These are phyloP conservation scores for Calonectria multiphialidica DNA, from an alignment of 2,329 filamentous ascomycete genomes.

Conservation along the genomic window DNA sequence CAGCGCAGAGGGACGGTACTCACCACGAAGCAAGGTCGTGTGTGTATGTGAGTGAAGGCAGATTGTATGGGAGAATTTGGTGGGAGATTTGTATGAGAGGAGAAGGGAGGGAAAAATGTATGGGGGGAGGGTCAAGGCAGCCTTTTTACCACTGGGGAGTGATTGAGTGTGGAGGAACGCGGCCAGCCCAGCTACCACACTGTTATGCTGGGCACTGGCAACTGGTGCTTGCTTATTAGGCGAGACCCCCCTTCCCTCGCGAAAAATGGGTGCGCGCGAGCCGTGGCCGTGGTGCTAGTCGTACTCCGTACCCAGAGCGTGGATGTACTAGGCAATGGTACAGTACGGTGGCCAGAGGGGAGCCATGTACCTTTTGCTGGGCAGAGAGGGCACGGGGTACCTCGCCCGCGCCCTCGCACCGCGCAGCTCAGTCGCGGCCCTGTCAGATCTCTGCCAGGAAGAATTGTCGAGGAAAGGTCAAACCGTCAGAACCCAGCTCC, in stretches of 20 bases:
- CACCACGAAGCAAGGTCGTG: slow-evolving; percentile 56
- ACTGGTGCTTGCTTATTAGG: slow-evolving; percentile 42
- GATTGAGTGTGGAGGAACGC: slow-evolving; percentile 63
- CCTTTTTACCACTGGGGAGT: slow-evolving; percentile 76
- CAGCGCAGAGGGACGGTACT: slow-evolving; percentile 57
- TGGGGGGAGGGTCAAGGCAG: slow-evolving; percentile 65
- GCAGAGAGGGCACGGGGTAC: slow-evolving; percentile 17
- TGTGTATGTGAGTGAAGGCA: slow-evolving; percentile 55
- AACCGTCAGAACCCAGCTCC: slow-evolving; percentile 32
- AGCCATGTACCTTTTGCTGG: slow-evolving; percentile 21
- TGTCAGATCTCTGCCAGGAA: slow-evolving; percentile 19
- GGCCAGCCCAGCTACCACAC: slow-evolving; percentile 45
- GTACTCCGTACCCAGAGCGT: slow-evolving; percentile 21
- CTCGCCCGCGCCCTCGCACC: background rate
- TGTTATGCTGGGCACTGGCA: slow-evolving; percentile 43
- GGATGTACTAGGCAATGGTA: slow-evolving; percentile 16
- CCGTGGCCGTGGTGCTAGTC: slow-evolving; percentile 27
- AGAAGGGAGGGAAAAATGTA: slow-evolving; percentile 67
- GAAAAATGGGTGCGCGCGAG: slow-evolving; percentile 45
- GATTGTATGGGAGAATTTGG: slow-evolving; percentile 66
- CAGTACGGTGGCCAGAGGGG: slow-evolving; percentile 15
- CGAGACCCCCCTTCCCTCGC: slow-evolving; percentile 40
- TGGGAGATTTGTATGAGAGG: slow-evolving; percentile 73
- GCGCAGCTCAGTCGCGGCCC: slow-evolving; percentile 14
- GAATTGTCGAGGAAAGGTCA: slow-evolving; percentile 28